phyloP scores from a whole-genome alignment of 768 basidiomycete species.

The Terana coerulea region DNA sequence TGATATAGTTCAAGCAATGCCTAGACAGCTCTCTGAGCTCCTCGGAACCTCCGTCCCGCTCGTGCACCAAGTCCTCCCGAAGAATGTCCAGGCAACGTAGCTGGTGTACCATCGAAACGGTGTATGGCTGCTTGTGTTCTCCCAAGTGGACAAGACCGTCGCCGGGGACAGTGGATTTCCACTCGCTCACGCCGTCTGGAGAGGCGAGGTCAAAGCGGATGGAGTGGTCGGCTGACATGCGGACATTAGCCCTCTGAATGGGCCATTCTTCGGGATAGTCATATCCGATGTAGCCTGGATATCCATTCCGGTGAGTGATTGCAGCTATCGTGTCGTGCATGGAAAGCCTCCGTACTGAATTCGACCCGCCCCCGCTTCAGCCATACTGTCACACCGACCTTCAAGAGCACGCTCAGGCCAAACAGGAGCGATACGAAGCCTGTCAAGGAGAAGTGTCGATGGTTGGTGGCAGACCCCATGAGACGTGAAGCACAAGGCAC shows the following conservation, averaged over 20 bases:
- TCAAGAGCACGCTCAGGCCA: slow-evolving; percentile 1
- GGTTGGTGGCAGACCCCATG: background rate
- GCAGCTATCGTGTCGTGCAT: background rate
- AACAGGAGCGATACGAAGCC: background rate
- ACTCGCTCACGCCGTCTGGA: slow-evolving; percentile 14
- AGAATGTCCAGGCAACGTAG: slow-evolving; percentile 37
- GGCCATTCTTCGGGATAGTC: slow-evolving; percentile 13
- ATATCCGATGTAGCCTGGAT: slow-evolving; percentile 7
- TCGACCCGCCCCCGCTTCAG: too few relatives aligned
- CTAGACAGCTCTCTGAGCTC: slow-evolving; percentile 6
- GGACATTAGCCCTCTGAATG: background rate
- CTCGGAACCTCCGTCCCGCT: background rate
- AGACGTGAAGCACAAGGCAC: too few relatives aligned
- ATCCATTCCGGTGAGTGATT: too few relatives aligned
- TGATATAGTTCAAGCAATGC: slow-evolving; percentile 39
- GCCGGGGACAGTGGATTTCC: slow-evolving; percentile 23
- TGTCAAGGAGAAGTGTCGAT: background rate
- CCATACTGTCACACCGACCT: slow-evolving; percentile 3
- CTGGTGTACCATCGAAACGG: slow-evolving; percentile 36
- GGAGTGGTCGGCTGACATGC: slow-evolving; percentile 2
- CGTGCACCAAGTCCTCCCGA: slow-evolving; percentile 22
- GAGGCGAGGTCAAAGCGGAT: slow-evolving; percentile 7
- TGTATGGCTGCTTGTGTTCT: slow-evolving; percentile 25
- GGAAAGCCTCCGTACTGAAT: too few relatives aligned
- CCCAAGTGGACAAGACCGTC: slow-evolving; percentile 27